These are phyloP conservation scores for Borovskyia barvae DNA, from an alignment of 208 protist species.

Conservation along the genomic window DNA sequence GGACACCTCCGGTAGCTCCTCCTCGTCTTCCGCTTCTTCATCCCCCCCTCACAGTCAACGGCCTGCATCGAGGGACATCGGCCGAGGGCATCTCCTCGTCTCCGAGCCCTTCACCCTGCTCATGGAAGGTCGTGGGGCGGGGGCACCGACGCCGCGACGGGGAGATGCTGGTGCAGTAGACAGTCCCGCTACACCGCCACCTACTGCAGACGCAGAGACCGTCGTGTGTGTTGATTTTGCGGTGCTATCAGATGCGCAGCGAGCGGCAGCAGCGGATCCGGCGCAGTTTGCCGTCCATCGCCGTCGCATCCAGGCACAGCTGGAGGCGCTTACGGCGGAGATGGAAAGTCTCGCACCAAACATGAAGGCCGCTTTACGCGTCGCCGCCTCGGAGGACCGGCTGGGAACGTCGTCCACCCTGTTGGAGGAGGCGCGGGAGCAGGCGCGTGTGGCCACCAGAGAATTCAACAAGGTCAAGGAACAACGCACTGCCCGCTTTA, in stretches of 20 bases:
- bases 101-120: conserved; percentile 72
- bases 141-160: background rate
- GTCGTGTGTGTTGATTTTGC: conserved; percentile 75
- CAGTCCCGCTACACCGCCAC: background rate
- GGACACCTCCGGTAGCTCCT: background rate
- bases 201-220: conserved; percentile 10
- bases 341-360: conserved; percentile 85
- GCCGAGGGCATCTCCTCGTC: conserved; percentile 13
- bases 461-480: conserved; percentile 88
- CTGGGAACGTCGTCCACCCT: conserved; percentile 70
- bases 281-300: conserved; percentile 58
- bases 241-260: conserved; percentile 47
- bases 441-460: conserved; percentile 64
- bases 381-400: conserved; percentile 61
- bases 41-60: background rate
- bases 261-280: conserved; percentile 38
- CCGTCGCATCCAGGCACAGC: conserved; percentile 45
- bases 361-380: conserved; percentile 67
- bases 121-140: conserved; percentile 8
- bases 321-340: conserved; percentile 58
- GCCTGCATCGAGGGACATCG: background rate
- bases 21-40: background rate
- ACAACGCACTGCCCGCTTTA: conserved; percentile 89
- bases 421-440: conserved; percentile 74
- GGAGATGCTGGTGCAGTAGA: background rate